phyloP scores from a whole-genome alignment of 169 alveolate genomes.

The Plasmodium blacklocki region DNA sequence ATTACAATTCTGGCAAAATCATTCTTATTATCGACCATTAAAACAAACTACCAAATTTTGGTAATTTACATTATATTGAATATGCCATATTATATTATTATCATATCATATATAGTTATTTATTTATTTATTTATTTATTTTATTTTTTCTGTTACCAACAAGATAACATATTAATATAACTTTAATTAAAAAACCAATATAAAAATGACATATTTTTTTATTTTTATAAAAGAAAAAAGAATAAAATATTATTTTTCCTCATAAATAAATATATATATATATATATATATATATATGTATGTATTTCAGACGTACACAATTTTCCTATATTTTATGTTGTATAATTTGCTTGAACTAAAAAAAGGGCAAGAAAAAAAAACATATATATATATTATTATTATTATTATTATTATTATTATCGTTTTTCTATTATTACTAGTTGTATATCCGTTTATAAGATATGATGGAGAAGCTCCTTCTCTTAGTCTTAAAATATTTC shows the following conservation, averaged over 20 bases:
- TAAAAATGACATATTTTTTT: no score
- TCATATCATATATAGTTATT: no score
- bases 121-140: no score
- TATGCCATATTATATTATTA: no score
- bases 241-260: no score
- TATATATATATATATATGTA: slow-evolving; percentile 8
- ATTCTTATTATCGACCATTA: slow-evolving; percentile 85
- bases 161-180: no score
- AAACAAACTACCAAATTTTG: slow-evolving; percentile 86
- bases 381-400: not conserved
- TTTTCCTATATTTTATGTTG: slow-evolving; percentile 39
- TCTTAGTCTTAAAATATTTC: slow-evolving; percentile 64
- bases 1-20: slow-evolving; percentile 86
- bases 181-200: no score
- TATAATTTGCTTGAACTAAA: slow-evolving; percentile 64
- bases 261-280: not conserved
- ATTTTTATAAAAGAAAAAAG: not conserved
- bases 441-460: slow-evolving; percentile 67
- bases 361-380: slow-evolving; percentile 10
- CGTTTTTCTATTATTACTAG: slow-evolving; percentile 4
- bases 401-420: not conserved
- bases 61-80: slow-evolving; percentile 35
- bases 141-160: no score
- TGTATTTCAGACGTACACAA: not conserved
- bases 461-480: slow-evolving; percentile 75